Conservation (phyloP, 495 filamentous ascomycete species). For the Paragyromitra xinjiangensis region DNA sequence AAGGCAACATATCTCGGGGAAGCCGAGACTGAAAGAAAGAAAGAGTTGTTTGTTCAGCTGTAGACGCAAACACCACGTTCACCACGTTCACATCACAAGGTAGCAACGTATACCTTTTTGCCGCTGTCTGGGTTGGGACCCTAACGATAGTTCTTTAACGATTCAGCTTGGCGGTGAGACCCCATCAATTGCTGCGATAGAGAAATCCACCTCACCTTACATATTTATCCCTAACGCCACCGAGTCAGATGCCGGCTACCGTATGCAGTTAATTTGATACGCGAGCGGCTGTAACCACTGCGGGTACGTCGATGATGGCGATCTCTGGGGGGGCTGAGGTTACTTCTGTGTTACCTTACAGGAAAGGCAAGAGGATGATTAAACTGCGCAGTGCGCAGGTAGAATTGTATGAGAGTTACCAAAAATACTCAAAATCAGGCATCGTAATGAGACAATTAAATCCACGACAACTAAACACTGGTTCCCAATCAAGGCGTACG, state of each 20-base stretch:
- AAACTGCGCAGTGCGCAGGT: slow-evolving; percentile 13
- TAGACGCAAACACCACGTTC: not conserved
- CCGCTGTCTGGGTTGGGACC: not conserved
- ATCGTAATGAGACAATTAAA: not conserved
- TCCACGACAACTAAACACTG: not conserved
- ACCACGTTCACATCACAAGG: not conserved
- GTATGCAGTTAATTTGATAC: slow-evolving; percentile 19
- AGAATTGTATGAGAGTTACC: not conserved
- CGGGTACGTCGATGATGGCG: slow-evolving; percentile 28
- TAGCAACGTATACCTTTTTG: slow-evolving; percentile 2
- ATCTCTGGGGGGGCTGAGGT: slow-evolving; percentile 32
- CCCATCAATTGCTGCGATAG: not conserved
- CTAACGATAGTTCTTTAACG: not conserved
- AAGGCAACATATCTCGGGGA: not conserved
- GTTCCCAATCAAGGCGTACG: not conserved
- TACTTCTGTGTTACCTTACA: slow-evolving; percentile 23
- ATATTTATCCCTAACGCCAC: slow-evolving; percentile 24
- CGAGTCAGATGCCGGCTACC: slow-evolving; percentile 17
- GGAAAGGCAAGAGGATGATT: not conserved
- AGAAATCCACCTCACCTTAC: slow-evolving; percentile 16
- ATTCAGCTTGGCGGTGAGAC: slow-evolving; percentile 2
- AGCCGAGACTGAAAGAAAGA: not conserved
- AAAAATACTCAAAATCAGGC: not conserved
- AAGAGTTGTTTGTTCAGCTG: slow-evolving; percentile 6
- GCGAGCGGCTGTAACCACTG: slow-evolving; percentile 29